Base-by-base conservation (phyloP, 139 green algal species). In the Coelastrella sp. region DNA sequence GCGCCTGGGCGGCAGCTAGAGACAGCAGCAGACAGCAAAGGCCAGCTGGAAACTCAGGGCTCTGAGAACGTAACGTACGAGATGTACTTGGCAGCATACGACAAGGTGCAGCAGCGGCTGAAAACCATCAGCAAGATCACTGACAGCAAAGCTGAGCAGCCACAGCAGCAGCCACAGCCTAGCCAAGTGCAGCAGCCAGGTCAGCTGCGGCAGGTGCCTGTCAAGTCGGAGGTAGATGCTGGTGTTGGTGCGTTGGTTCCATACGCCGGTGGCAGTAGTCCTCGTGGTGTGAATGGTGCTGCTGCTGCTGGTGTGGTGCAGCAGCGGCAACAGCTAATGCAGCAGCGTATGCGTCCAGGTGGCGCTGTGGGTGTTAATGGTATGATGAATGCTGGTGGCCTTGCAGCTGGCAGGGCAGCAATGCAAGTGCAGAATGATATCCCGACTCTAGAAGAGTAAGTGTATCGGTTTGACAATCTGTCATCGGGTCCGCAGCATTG, bases 361-460 rank as follows among this genome's bases (percentile, higher is more conserved):
- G 19, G 64, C 23, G 61, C 10, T 76, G 81, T 86, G 59, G 4
- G 47, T 66, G 17, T 16, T 11, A 22, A 58, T 10, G 10, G 78
- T 58, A 17, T 58, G 22, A 23, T 7, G 57, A 56, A 54, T 71
- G 78, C 54, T 66, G 78, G 64, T 20, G 5, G 16, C 80, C 80
- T 64, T 87, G 61, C 81, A 78, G 81, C 64, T 87, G 64, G 22
- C 81, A 87, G 81, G 81, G 61, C 10, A 47, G 61, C 19, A 11
- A 11, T 20, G 60, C 32, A 68, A 23, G 68, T 17, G 22, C 68
- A 76, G 17, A 76, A 23, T 56, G 54, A 66, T 47, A 56, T 88
- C 3, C 65, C 66, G 54, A 80, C 83, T n/a, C 22, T 88, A 73
- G 47, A 79, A 79, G 83, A 88, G 83, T 88, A 79, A 88, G 83